Evolutionary conservation across 1,284 basidiomycete genomes (phyloP).

Genomic region (Hemileia vastatrix): DNA sequence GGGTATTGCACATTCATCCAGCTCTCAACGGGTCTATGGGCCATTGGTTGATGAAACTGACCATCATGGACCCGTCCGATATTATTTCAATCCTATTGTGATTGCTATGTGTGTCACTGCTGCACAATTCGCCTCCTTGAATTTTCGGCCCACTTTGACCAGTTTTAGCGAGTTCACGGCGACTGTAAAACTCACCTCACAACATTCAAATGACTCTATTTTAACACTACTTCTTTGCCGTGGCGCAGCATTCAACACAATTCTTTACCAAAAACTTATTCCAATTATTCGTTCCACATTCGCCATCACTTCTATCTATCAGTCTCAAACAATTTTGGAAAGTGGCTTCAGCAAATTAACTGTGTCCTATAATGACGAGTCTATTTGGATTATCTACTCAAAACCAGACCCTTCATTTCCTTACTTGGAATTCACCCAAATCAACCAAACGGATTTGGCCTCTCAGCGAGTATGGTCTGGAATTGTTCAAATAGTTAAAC

Average conservation of each 20-base stretch:
- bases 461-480: constrained; percentile 10
- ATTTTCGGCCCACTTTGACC: background rate
- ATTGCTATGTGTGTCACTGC: constrained; percentile 18
- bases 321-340: constrained; percentile 1
- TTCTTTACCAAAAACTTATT: constrained; percentile 6
- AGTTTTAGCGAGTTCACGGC: constrained; percentile 18
- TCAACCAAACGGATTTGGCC: constrained; percentile 1
- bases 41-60: constrained; percentile 2
- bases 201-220: background rate
- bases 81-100: constrained; percentile 17
- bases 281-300: constrained; percentile 11
- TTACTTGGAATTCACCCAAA: constrained; percentile 8
- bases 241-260: constrained; percentile 18
- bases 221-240: constrained; percentile 11
- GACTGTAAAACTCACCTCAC: constrained; percentile 3
- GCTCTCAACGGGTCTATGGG: constrained; percentile 14
- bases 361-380: constrained; percentile 13
- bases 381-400: constrained; percentile 19
- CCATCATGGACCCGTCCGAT: constrained; percentile 8
- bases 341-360: constrained; percentile 18
- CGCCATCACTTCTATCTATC: background rate
- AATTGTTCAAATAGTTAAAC: constrained; percentile 21
- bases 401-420: background rate
- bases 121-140: constrained; percentile 1
- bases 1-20: constrained; percentile 18